Conservation (phyloP, 306 rosid genomes). For the Myrica gale region DNA sequence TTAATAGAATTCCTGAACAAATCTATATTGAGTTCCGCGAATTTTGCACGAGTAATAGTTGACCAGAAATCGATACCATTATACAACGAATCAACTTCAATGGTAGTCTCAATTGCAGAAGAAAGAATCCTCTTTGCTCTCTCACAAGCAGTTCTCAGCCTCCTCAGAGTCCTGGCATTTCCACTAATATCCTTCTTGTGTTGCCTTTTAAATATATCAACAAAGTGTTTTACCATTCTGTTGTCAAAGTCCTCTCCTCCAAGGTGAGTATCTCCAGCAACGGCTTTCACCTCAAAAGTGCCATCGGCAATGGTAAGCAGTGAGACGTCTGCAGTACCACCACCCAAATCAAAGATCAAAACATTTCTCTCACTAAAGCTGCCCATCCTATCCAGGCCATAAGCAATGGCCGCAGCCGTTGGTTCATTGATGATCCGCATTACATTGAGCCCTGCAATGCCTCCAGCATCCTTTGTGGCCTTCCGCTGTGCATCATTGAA, state of each 20-base stretch:
- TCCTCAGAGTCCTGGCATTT: neutral
- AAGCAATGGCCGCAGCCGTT: constrained; percentile 19
- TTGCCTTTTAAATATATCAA: constrained; percentile 16
- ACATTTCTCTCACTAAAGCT: neutral
- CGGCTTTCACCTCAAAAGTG: neutral
- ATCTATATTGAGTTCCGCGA: constrained; percentile 23
- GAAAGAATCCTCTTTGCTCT: no score
- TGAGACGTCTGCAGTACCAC: constrained; percentile 12
- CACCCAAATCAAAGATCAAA: constrained; percentile 10
- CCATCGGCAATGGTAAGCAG: neutral
- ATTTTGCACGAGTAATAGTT: neutral
- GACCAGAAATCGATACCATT: no score
- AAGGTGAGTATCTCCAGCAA: constrained; percentile 33
- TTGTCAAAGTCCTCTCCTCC: constrained; percentile 35
- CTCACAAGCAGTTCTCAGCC: neutral
- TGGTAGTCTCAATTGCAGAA: no score
- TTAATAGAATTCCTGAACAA: constrained; percentile 24
- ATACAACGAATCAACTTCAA: no score
- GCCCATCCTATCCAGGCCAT: neutral
- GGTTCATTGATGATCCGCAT: constrained; percentile 12
- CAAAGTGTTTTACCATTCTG: constrained; percentile 28
- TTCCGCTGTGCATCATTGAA: constrained; percentile 12
- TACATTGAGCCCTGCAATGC: neutral
- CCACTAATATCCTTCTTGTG: constrained; percentile 13
- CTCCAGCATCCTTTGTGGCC: constrained; percentile 32